Base-by-base conservation (phyloP, 257 asterid genomes). In the Petrea volubilis region DNA sequence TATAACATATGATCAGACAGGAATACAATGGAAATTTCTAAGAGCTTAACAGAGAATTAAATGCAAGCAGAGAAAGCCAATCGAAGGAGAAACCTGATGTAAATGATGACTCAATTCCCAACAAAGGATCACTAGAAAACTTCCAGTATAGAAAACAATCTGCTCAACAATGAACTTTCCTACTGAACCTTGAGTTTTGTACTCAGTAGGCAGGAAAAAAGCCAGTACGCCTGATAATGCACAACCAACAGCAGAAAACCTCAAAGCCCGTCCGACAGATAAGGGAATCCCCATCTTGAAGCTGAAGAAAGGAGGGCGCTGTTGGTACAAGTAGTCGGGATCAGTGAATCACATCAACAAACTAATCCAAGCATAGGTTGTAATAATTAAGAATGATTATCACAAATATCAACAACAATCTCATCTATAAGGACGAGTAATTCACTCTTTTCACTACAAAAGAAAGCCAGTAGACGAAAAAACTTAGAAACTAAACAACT, bases 281-380 rank as follows among this genome's bases (percentile, higher is more conserved):
- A 74, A 67, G 23, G 90, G 92, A 79, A 94, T 80, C 17, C 95
- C 95, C 87, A 86, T 91, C 87, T 94, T 91, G 80, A 86, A 86
- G 86, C 93, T 86, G 81, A 89, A 94, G 90, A 88, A 89, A 24
- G 96, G 96, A 77, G 97, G 96, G 3, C 95, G 84, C 98, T 92
- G 97, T 81, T 44, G 55, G 74, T 18, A 84, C 31, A 65, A 64
- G 73, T 23, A 75, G 28, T 41, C 23, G 23, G 41, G 17, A 29
- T 79, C 72, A 77, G 81, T 44, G 41, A 68, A 78, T 51, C 51
- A 11, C 55, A 29, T 64, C 24, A 63, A 76, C 64, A 49, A 13
- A 71, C 38, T 33, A 56, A 68, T 29, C 18, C 44, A 43, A 44
- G 27, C 44, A 40, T 6, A 52, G 28, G 41, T 31, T 57, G 41